These are phyloP conservation scores for Chaetomium fimeti DNA, from an alignment of 495 filamentous ascomycete genomes.

Conservation along the genomic window DNA sequence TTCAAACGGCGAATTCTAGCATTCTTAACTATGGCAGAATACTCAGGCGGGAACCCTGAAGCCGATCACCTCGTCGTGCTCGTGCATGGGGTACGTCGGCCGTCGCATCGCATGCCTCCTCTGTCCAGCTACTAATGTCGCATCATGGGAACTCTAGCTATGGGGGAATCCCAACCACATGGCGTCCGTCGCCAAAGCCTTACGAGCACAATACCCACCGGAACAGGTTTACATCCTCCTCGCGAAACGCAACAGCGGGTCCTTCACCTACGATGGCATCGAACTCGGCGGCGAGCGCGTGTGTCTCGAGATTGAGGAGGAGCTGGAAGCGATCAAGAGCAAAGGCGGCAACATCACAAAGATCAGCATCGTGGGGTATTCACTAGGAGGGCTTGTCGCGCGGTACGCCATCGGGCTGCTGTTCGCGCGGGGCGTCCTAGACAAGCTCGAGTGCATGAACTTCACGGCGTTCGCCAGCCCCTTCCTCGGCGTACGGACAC, in stretches of 20 bases:
- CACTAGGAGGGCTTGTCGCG: slow-evolving; percentile 80
- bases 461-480: slow-evolving; percentile 92
- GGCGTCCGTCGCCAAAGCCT: slow-evolving; percentile 62
- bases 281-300: slow-evolving; percentile 88
- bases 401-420: slow-evolving; percentile 86
- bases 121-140: slow-evolving; percentile 28
- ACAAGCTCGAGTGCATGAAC: slow-evolving; percentile 79
- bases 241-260: slow-evolving; percentile 75
- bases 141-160: slow-evolving; percentile 50
- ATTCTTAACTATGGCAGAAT: slow-evolving; percentile 32
- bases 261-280: slow-evolving; percentile 91
- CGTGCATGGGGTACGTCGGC: slow-evolving; percentile 75
- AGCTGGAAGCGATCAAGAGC: slow-evolving; percentile 61
- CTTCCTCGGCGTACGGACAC: slow-evolving; percentile 81
- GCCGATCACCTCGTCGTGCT: slow-evolving; percentile 84
- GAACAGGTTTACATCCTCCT: slow-evolving; percentile 70
- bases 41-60: slow-evolving; percentile 39
- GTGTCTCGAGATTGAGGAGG: slow-evolving; percentile 82
- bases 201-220: slow-evolving; percentile 63
- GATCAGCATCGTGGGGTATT: slow-evolving; percentile 86
- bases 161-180: slow-evolving; percentile 93
- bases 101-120: not conserved
- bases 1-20: not conserved
- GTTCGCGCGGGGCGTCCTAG: slow-evolving; percentile 73
- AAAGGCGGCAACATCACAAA: slow-evolving; percentile 71